Conservation (phyloP, 345 rosid species). For the Orychophragmus violaceus region DNA sequence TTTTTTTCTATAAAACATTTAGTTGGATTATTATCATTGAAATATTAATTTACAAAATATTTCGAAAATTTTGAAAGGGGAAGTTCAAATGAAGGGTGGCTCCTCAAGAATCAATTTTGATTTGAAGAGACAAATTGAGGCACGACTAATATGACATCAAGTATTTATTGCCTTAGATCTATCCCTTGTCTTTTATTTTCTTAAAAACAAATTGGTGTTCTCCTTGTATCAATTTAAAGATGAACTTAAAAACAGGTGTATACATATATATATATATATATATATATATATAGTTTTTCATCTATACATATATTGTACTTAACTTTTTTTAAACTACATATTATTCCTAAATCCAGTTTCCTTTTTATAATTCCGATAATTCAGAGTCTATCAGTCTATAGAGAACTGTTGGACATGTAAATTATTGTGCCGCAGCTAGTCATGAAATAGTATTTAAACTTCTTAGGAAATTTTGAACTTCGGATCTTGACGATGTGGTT, state of each 20-base stretch:
- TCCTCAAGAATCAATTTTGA: slow-evolving; percentile 20
- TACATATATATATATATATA: too few species aligned
- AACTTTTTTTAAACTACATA: background rate
- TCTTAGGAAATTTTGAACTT: too few species aligned
- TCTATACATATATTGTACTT: background rate
- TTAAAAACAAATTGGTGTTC: background rate
- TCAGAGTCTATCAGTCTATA: too few species aligned
- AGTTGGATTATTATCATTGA: background rate
- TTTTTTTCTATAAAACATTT: slow-evolving; percentile 7
- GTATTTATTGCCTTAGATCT: slow-evolving; percentile 27
- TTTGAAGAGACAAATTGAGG: slow-evolving; percentile 32
- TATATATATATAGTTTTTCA: background rate
- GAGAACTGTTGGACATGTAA: too few species aligned
- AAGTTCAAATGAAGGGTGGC: slow-evolving; percentile 24
- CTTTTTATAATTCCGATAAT: too few species aligned
- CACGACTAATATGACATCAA: slow-evolving; percentile 24
- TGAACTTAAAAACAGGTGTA: background rate
- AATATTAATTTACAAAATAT: background rate
- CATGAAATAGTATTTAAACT: too few species aligned
- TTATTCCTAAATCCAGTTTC: too few species aligned
- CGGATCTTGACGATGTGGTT: too few species aligned
- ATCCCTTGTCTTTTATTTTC: background rate
- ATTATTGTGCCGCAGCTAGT: too few species aligned
- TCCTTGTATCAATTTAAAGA: background rate
- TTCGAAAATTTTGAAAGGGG: slow-evolving; percentile 19